Evolutionary conservation across 768 basidiomycete species (phyloP).

Genomic region (Paxillus involutus): DNA sequence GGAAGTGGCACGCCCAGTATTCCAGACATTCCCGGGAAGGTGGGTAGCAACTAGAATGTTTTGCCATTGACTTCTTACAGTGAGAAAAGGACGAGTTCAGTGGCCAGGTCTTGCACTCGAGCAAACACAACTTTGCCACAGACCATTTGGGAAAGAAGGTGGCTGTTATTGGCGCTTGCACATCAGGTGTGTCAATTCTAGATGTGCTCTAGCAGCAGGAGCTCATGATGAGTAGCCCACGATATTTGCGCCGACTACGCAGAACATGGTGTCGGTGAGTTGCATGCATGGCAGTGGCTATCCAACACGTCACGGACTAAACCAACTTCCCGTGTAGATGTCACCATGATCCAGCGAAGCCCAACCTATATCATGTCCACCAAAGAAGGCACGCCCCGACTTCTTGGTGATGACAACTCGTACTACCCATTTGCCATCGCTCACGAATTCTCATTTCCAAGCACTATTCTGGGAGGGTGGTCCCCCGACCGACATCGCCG

Average conservation of each 20-base stretch:
- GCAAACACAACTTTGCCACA: constrained; percentile 49
- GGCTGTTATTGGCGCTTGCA: constrained; percentile 65
- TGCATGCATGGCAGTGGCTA: neutral
- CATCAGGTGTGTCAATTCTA: constrained; percentile 43
- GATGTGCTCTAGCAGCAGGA: neutral
- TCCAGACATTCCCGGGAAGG: constrained; percentile 46
- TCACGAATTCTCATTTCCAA: constrained; percentile 6
- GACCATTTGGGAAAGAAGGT: constrained; percentile 71
- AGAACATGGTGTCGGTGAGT: constrained; percentile 44
- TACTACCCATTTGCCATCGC: constrained; percentile 14
- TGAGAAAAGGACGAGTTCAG: constrained; percentile 52
- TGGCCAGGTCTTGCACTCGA: constrained; percentile 63
- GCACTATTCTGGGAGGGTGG: constrained; percentile 45
- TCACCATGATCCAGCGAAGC: constrained; percentile 50
- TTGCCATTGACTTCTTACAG: neutral
- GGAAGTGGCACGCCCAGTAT: constrained; percentile 43
- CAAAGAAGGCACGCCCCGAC: constrained; percentile 37
- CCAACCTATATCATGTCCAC: constrained; percentile 55
- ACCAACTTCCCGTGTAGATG: constrained; percentile 27
- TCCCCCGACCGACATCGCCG: constrained; percentile 51
- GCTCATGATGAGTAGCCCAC: constrained; percentile 35
- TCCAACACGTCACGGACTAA: neutral
- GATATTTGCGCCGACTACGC: constrained; percentile 50
- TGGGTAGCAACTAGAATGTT: constrained; percentile 14
- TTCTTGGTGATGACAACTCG: constrained; percentile 9